Conservation (phyloP, 2,329 filamentous ascomycete species). For the Fusarium buxicola region DNA sequence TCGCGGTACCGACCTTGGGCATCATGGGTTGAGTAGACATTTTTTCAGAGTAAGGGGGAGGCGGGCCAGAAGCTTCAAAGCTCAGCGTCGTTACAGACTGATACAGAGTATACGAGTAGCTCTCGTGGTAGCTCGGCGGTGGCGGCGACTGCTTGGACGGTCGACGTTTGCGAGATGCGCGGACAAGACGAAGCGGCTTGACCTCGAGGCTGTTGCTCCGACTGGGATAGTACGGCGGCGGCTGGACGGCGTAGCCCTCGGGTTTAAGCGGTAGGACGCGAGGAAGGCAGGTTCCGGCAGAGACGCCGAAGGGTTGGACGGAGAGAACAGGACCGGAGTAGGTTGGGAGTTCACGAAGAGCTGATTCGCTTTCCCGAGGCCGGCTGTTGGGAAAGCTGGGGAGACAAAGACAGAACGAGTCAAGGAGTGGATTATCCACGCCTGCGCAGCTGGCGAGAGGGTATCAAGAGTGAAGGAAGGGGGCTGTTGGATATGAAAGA, state of each 20-base stretch:
- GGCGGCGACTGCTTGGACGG: constrained; percentile 15
- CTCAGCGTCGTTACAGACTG: constrained; percentile 30
- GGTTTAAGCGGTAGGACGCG: constrained; percentile 37
- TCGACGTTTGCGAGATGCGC: constrained; percentile 28
- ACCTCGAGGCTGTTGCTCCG: constrained; percentile 29
- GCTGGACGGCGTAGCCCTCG: constrained; percentile 29
- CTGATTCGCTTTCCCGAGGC: constrained; percentile 28
- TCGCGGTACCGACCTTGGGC: constrained; percentile 35
- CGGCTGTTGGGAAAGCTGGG: constrained; percentile 33
- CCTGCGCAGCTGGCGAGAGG: constrained; percentile 30
- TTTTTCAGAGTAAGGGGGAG: constrained; percentile 31
- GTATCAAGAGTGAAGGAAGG: not conserved
- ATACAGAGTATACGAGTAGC: constrained; percentile 25
- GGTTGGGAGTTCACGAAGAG: constrained; percentile 21
- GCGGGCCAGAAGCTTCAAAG: constrained; percentile 30
- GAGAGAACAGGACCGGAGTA: constrained; percentile 31
- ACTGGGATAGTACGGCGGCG: constrained; percentile 33
- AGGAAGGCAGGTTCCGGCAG: constrained; percentile 30
- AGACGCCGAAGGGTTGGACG: constrained; percentile 24
- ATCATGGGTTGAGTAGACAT: constrained; percentile 32
- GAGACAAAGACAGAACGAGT: constrained; percentile 35
- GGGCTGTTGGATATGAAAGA: constrained; percentile 3
- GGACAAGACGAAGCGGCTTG: constrained; percentile 36
- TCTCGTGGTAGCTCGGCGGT: constrained; percentile 34
- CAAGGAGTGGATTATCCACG: constrained; percentile 36